phyloP scores from a whole-genome alignment of 2,329 filamentous ascomycete species.

The Ophiobolus disseminans region DNA sequence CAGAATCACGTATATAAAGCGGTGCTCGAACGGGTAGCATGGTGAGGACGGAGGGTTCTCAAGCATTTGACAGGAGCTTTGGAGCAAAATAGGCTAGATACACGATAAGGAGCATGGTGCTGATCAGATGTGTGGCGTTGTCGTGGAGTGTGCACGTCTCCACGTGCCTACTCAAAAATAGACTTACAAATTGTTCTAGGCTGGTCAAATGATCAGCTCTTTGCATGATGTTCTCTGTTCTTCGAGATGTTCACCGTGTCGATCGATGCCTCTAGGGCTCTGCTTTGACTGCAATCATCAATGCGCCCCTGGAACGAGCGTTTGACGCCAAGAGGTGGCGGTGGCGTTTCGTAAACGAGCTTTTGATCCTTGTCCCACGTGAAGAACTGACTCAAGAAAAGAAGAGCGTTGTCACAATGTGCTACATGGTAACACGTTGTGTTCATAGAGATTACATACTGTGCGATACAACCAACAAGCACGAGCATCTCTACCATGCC shows the following conservation, averaged over 20 bases:
- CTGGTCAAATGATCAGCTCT: background rate
- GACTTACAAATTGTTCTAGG: background rate
- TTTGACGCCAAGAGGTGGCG: constrained; percentile 16
- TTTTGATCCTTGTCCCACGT: constrained; percentile 17
- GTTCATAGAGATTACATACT: too few relatives aligned
- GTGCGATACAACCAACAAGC: too few relatives aligned
- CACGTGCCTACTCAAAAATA: background rate
- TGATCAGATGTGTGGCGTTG: background rate
- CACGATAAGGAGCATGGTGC: background rate
- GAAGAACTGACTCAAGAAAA: constrained; percentile 19
- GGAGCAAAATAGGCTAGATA: constrained; percentile 15
- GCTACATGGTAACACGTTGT: too few relatives aligned
- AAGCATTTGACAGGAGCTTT: constrained; percentile 28
- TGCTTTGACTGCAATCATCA: constrained; percentile 8
- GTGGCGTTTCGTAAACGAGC: constrained; percentile 6
- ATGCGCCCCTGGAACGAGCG: constrained; percentile 24
- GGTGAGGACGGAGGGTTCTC: constrained; percentile 6
- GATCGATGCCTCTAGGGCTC: constrained; percentile 5
- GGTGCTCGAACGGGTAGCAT: constrained; percentile 5
- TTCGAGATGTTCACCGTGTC: background rate
- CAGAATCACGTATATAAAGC: constrained; percentile 41
- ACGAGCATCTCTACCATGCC: background rate
- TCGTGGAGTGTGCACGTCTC: background rate
- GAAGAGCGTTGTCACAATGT: background rate
- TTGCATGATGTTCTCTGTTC: background rate